Conservation (phyloP, 176 grass and related monocot genomes). For the Metroxylon sagu region DNA sequence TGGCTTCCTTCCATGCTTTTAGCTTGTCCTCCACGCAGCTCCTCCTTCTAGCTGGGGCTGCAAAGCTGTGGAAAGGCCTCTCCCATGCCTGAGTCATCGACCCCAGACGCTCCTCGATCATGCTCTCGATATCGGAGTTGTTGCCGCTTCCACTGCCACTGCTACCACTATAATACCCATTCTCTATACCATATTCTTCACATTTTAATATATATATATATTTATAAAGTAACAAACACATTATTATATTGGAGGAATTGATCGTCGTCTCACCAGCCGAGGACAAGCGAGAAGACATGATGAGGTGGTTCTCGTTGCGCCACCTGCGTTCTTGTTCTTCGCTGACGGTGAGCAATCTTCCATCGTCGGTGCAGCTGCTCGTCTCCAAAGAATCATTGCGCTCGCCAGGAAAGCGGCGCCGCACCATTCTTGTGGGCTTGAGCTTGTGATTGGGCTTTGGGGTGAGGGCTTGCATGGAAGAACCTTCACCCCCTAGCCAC, state of each 20-base stretch:
- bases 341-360: slow-evolving; percentile 5
- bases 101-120: slow-evolving; percentile 5
- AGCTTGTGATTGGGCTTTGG: slow-evolving; percentile 10
- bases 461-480: too few species aligned
- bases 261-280: slow-evolving; percentile 27
- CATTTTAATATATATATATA: too few species aligned
- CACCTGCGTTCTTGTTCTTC: slow-evolving; percentile 31
- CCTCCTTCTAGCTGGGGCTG: slow-evolving; percentile 15
- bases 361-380: background rate
- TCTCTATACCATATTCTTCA: slow-evolving; percentile 26
- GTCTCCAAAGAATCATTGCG: background rate
- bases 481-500: too few species aligned
- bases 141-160: slow-evolving; percentile 21
- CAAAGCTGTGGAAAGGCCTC: slow-evolving; percentile 15
- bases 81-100: slow-evolving; percentile 12
- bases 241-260: background rate
- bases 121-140: slow-evolving; percentile 20
- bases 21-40: slow-evolving; percentile 42
- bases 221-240: background rate
- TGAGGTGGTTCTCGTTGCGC: slow-evolving; percentile 28
- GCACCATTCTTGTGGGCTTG: slow-evolving; percentile 22
- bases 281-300: slow-evolving; percentile 44
- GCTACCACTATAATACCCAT: slow-evolving; percentile 22
- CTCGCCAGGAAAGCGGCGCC: background rate
- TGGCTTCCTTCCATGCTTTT: slow-evolving; percentile 59